A percentile compares a stretch with the other conserved stretches of the same genome.
phyloP scores from a whole-genome alignment of 2,329 filamentous ascomycete genomes.

The Cordyceps farinosa region DNA sequence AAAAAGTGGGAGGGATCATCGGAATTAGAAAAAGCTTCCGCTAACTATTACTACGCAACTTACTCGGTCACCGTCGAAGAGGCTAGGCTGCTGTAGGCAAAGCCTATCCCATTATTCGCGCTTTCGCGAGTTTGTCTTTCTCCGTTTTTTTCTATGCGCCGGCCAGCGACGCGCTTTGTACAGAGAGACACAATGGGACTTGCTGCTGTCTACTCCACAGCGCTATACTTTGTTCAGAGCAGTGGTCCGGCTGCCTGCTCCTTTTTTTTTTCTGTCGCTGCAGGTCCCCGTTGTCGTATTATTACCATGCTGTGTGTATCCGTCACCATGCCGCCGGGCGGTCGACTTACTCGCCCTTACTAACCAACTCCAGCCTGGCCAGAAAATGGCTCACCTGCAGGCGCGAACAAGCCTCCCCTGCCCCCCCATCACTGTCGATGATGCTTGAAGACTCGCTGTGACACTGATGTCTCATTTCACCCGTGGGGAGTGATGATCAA shows the following conservation, averaged over 20 bases:
- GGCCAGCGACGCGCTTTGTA: neutral
- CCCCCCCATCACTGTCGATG: too few species aligned
- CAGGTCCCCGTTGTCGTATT: neutral
- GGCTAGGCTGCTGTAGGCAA: neutral
- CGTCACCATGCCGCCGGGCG: neutral
- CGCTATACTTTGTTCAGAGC: slow-evolving; percentile 13
- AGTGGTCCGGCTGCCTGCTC: neutral
- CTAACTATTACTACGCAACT: neutral
- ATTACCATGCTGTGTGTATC: neutral
- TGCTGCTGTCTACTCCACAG: neutral
- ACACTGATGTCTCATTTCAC: neutral
- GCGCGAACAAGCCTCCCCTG: neutral
- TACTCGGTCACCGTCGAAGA: neutral
- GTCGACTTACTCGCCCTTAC: slow-evolving; percentile 3
- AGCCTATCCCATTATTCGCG: neutral
- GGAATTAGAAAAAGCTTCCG: neutral
- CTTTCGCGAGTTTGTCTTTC: neutral
- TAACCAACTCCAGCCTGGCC: neutral
- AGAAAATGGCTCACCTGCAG: slow-evolving; percentile 12
- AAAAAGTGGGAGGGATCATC: slow-evolving; percentile 1
- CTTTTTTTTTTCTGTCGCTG: neutral
- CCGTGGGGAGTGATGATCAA: neutral
- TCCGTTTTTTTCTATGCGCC: neutral
- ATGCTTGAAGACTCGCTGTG: neutral
- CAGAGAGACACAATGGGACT: neutral